A percentile compares a stretch with the other conserved stretches of the same genome.
These are phyloP conservation scores for Aspergillus awamori DNA, from an alignment of 2,329 filamentous ascomycete species.

Conservation along the genomic window DNA sequence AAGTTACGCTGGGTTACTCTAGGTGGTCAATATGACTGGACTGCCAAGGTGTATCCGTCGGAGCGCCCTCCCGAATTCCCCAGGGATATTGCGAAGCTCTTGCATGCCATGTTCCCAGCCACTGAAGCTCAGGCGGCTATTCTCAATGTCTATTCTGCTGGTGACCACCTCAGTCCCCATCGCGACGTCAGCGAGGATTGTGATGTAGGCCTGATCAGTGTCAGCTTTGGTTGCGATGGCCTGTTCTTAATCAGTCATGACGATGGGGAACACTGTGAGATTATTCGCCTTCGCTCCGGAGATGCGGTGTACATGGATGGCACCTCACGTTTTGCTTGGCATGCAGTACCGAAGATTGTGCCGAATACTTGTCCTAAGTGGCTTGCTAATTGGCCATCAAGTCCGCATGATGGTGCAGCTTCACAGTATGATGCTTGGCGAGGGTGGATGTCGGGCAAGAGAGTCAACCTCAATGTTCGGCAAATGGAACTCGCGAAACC, in stretches of 20 bases:
- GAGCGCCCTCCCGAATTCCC: slow-evolving; percentile 73
- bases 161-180: slow-evolving; percentile 89
- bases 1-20: slow-evolving; percentile 93
- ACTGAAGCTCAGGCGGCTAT: slow-evolving; percentile 87
- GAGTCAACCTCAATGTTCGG: slow-evolving; percentile 88
- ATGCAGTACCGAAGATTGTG: slow-evolving; percentile 87
- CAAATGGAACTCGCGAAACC: slow-evolving; percentile 63
- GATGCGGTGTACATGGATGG: slow-evolving; percentile 90
- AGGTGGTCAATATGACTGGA: slow-evolving; percentile 97
- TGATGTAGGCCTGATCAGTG: slow-evolving; percentile 75
- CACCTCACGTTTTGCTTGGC: slow-evolving; percentile 85
- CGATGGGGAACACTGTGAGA: slow-evolving; percentile 45
- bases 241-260: slow-evolving; percentile 81
- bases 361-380: slow-evolving; percentile 75
- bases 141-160: slow-evolving; percentile 87
- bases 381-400: slow-evolving; percentile 72
- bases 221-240: slow-evolving; percentile 88
- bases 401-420: slow-evolving; percentile 42
- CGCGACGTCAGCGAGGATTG: slow-evolving; percentile 89
- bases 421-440: slow-evolving; percentile 67
- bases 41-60: slow-evolving; percentile 75
- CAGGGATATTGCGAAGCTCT: slow-evolving; percentile 66
- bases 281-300: slow-evolving; percentile 73
- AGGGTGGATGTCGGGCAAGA: slow-evolving; percentile 85
- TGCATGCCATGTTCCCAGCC: slow-evolving; percentile 72